A percentile compares a stretch with the other conserved stretches of the same genome.
Conservation (phyloP, 1,139 yeast genomes). For the Scheffersomyces illinoinensis region DNA sequence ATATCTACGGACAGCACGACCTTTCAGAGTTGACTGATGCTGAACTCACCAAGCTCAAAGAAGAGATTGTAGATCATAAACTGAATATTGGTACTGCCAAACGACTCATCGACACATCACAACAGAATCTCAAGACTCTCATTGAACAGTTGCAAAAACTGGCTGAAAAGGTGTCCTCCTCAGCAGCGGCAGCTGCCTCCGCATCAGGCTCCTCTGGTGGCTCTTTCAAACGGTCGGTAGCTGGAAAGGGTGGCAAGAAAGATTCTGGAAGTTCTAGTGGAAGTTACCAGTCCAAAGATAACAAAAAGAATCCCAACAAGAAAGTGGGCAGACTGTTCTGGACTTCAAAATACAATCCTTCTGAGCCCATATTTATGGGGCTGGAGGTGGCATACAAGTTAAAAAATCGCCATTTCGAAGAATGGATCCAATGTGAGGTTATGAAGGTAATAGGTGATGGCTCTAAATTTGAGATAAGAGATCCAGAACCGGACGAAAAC, state of each 20-base stretch:
- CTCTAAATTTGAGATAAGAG: constrained; percentile 78
- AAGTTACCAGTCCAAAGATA: constrained; percentile 1
- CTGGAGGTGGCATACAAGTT: constrained; percentile 89
- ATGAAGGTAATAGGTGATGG: constrained; percentile 78
- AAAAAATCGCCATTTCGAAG: constrained; percentile 67
- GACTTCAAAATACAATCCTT: constrained; percentile 53
- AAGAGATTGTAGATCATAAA: constrained; percentile 50
- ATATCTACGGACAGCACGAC: constrained; percentile 26
- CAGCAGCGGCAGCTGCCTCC: constrained; percentile 2
- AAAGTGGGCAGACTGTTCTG: constrained; percentile 43
- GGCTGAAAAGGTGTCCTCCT: constrained; percentile 5
- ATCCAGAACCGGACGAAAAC: constrained; percentile 96
- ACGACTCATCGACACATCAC: constrained; percentile 45
- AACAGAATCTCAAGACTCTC: constrained; percentile 36
- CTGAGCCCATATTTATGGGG: constrained; percentile 63
- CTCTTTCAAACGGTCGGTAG: background rate
- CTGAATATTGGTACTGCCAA: constrained; percentile 59
- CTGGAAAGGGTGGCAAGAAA: constrained; percentile 8
- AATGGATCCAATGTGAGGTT: constrained; percentile 97
- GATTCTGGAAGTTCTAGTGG: constrained; percentile 1
- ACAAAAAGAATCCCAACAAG: constrained; percentile 25
- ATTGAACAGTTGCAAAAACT: constrained; percentile 26
- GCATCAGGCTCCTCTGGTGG: background rate
- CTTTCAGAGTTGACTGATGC: constrained; percentile 27
- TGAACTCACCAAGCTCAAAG: constrained; percentile 41